These are phyloP conservation scores for Monosporascus sp. DNA, from an alignment of 2,329 filamentous ascomycete species.

Conservation along the genomic window DNA sequence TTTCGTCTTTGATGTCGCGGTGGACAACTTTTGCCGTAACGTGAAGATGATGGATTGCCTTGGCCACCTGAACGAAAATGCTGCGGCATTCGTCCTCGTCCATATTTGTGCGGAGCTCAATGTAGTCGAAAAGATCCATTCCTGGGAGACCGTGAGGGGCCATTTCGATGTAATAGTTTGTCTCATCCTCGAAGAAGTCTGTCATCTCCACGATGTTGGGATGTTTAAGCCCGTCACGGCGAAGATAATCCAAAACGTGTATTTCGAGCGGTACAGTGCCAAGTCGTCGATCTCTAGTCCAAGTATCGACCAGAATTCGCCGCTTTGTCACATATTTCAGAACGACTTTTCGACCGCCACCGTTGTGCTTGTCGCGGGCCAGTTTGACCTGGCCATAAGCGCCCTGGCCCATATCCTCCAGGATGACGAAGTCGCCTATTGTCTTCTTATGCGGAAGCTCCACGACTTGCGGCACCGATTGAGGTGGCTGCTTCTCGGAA, in stretches of 20 bases:
- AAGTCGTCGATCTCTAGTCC: conserved; percentile 88
- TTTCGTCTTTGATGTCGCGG: conserved; percentile 98
- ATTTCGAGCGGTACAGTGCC: conserved; percentile 96
- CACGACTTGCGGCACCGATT: conserved; percentile 30
- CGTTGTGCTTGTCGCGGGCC: conserved; percentile 74
- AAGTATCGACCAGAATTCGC: conserved; percentile 94
- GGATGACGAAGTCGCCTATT: conserved; percentile 83
- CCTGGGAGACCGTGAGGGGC: conserved; percentile 88
- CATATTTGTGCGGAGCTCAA: conserved; percentile 94
- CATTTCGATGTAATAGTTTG: conserved; percentile 99
- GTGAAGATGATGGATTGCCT: conserved; percentile 86
- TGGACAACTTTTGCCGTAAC: conserved; percentile 89
- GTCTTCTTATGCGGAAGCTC: conserved; percentile 62
- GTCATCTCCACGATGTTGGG: conserved; percentile 71
- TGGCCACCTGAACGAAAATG: conserved; percentile 91
- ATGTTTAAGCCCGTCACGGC: conserved; percentile 63
- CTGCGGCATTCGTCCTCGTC: conserved; percentile 88
- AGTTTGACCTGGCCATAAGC: conserved; percentile 98
- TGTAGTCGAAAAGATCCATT: conserved; percentile 99
- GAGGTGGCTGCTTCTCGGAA: conserved; percentile 20
- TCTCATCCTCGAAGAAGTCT: conserved; percentile 71
- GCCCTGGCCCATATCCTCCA: conserved; percentile 98
- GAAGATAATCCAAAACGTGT: conserved; percentile 90
- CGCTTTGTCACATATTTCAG: conserved; percentile 97
- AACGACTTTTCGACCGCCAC: conserved; percentile 70